Evolutionary conservation across 2,329 filamentous ascomycete genomes (phyloP), one percentile per base, ranked within the genome.

Genomic region (Exophiala oligosperma): DNA sequence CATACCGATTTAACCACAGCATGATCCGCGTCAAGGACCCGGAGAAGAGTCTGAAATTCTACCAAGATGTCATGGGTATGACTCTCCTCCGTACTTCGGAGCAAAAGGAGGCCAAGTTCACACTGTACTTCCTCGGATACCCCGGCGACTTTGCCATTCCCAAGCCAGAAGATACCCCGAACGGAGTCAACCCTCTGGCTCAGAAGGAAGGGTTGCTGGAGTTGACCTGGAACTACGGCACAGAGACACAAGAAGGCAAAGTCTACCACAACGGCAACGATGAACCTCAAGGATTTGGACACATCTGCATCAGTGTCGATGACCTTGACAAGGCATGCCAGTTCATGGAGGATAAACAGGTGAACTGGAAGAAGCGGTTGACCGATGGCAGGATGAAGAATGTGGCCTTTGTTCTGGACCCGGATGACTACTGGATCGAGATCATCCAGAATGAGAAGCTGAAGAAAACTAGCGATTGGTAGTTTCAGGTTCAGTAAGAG

Each of bases 201-300:
- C 80, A 85, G 54, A 84, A 86, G 62, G 93, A 97, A 74, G 94
- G 93, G 0, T 74, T 97, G 38, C 81, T 97, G 4, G 93, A 97
- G 77, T 76, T 97, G 64, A 97, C 93, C 8, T 96, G 90, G 89
- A 88, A 88, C 68, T 85, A 87, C 63, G 84, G 84, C 29, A 80
- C 77, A 0, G 93, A 97, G 77, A 94, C 93, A 71, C 70, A 78
- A 60, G 89, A 97, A 63, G 84, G 86, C 56, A 78, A 78, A 64
- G 94, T 96, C 71, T 99, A 99, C 72, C 93, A 99, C 75, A 87
- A 96, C 67, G 94, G 94, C 38, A 99, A 99, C 73, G 81, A 87
- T 43, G 81, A 96, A 72, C 93, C 93, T 0, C 92, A 97, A 73
- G 94, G 94, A 0, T 97, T 97, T 66, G 92, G 93, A 0, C 92